Base-by-base conservation (phyloP, 2,329 filamentous ascomycete genomes). In the Fusarium brachygibbosum region DNA sequence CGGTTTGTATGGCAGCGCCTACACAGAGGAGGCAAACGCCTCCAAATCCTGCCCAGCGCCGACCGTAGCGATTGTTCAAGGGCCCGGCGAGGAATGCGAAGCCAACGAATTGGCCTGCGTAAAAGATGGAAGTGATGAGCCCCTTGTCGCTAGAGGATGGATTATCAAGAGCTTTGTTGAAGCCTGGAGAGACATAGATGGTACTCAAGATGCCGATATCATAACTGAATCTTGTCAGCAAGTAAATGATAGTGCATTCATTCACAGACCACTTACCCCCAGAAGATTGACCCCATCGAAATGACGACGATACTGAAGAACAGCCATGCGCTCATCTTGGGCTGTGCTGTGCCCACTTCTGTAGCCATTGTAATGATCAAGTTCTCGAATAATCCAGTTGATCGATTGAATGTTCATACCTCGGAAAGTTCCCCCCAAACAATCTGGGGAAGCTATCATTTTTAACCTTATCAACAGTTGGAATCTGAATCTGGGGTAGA, bases 241-340 rank as follows among this genome's bases (percentile, higher is more conserved):
- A 17, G 16, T 3, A 23, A 2, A 3, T 4, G 10, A 2, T 1
- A 3, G 0, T n/a, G 10, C 7, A 5, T 31, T 19, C 7, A 5
- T 41, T 16, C 14, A 3, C 1, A n/a, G 4, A 7, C 4, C 0
- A n/a, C 41, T 14, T 37, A 57, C 60, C 60, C 60, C 60, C 60
- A 63, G 14, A 63, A 63, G 23, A 63, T 63, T 2, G 60, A 63
- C 1, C 60, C 60, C 60, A 63, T 63, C 0, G 60, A 63, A 3
- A 63, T 63, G 19, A 63, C 60, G 1, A 56, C 13, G 25, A 63
- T 63, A 11, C 60, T 63, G 7, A 63, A 57, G 35, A 63, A 16
- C 10, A 63, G 58, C 58, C 60, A 63, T 5, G 34, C 49, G 21
- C 60, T 63, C 58, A 63, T 57, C 60, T 63, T 56, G 31, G 56